phyloP scores from a whole-genome alignment of 805 yeast species.

The Metschnikowia peoriensis region DNA sequence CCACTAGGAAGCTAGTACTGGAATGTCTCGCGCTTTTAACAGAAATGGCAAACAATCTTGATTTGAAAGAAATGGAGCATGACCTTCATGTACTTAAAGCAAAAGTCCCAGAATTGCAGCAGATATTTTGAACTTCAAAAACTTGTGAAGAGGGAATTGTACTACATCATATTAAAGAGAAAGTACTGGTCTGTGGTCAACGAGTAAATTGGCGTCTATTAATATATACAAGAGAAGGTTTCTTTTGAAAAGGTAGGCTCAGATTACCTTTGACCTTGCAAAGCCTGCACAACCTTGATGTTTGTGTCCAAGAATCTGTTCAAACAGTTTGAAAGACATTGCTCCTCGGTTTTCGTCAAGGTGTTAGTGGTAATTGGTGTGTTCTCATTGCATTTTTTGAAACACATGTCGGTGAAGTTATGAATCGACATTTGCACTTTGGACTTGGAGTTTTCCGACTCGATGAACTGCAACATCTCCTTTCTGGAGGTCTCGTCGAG shows the following conservation, averaged over 20 bases:
- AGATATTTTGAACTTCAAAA: neutral
- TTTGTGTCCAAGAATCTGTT: conserved; percentile 86
- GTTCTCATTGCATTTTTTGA: conserved; percentile 72
- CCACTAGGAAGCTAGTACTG: neutral
- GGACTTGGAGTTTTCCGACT: conserved; percentile 80
- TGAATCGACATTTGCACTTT: conserved; percentile 87
- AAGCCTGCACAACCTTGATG: conserved; percentile 69
- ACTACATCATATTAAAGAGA: too few relatives aligned
- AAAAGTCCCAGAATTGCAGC: conserved; percentile 8
- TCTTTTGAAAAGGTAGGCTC: neutral
- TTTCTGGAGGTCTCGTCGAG: conserved; percentile 68
- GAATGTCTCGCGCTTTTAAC: conserved; percentile 3
- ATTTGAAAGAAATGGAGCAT: neutral
- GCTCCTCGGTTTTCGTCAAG: conserved; percentile 59
- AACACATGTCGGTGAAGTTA: conserved; percentile 85
- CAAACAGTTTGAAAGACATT: conserved; percentile 77
- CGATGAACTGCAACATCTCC: conserved; percentile 74
- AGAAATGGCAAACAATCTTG: conserved; percentile 1
- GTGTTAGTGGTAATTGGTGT: conserved; percentile 44
- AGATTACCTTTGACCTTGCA: conserved; percentile 32
- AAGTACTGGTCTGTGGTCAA: neutral
- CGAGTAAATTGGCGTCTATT: neutral
- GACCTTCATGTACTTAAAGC: conserved; percentile 7
- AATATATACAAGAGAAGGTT: conserved; percentile 8
- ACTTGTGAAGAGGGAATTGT: too few relatives aligned